A percentile compares a stretch with the other conserved stretches of the same genome.
Evolutionary conservation across 2,329 filamentous ascomycete genomes (phyloP).

Genomic region (Cylindrodendrum hubeiense): DNA sequence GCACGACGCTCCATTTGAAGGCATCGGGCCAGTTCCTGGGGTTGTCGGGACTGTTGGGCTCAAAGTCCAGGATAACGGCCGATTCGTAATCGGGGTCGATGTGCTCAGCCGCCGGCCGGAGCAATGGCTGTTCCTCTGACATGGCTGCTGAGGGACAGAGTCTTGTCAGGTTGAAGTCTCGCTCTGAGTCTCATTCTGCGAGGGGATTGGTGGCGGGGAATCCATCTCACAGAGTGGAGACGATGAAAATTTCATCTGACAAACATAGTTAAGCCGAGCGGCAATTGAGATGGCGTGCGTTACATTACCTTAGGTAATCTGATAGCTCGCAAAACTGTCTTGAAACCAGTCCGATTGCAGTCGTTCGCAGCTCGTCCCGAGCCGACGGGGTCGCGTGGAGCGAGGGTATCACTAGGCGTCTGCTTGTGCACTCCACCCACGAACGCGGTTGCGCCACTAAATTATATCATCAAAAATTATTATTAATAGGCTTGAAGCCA

Average conservation of each 20-base stretch:
- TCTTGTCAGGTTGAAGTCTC: background rate
- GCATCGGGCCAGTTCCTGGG: slow-evolving; percentile 63
- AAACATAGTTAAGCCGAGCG: background rate
- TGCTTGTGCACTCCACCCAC: too few species aligned
- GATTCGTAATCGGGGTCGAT: background rate
- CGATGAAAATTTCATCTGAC: background rate
- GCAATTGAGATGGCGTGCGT: background rate
- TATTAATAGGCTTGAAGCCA: background rate
- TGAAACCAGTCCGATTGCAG: background rate
- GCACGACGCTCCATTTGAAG: slow-evolving; percentile 67
- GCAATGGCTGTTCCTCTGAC: slow-evolving; percentile 9
- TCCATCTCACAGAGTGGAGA: background rate
- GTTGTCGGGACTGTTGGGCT: slow-evolving; percentile 51
- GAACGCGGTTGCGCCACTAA: too few species aligned
- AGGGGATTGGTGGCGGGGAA: background rate
- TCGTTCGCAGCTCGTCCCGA: background rate
- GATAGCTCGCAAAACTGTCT: background rate
- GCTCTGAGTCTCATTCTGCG: too few species aligned
- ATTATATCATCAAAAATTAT: background rate
- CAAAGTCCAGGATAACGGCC: slow-evolving; percentile 6
- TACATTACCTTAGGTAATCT: background rate
- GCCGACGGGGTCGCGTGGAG: background rate
- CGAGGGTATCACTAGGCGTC: too few species aligned
- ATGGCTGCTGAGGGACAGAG: background rate
- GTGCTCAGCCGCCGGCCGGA: background rate